Base-by-base conservation (phyloP, 257 asterid species). In the Eucommia ulmoides region DNA sequence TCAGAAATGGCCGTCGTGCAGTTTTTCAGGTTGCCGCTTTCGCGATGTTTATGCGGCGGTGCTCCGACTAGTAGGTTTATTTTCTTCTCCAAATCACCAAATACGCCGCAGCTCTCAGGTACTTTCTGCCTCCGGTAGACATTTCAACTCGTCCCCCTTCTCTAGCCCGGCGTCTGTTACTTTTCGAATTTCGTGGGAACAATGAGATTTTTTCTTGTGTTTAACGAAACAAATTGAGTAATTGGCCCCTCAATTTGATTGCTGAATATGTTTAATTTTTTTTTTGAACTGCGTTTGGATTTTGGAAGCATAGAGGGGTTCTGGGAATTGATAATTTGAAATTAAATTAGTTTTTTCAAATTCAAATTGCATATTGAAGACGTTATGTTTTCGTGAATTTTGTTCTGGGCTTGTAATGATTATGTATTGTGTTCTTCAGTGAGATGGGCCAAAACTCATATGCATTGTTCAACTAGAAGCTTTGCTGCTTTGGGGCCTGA, bases 401-500 rank as follows among this genome's bases (percentile, higher is more conserved):
- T 16, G n/a, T 49, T 0, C 20, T 19, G 24, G 20, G 41, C 3
- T 35, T 12, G 51, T n/a, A n/a, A n/a, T 58, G 51, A 60, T 54
- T 50, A 24, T 42, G 54, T 65, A 16, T 55, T 25, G 6, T 55
- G 33, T 67, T 63, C 8, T 25, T 61, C 76, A 84, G 95, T 59
- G 25, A 70, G 72, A 61, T 70, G 79, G 74, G 55, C 53, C 18
- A 54, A 65, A 57, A 41, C 62, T 53, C 62, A 65, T 35, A 9
- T 54, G 53, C 48, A 41, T 51, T 62, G 25, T 45, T 60, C 70
- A 10, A 56, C 65, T 18, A 76, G 86, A 70, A 52, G 73, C 50
- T 80, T 73, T 68, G 83, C 93, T 61, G 64, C 88, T 50, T 62
- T 73, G 18, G 72, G 73, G 54, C 45, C 84, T 3, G 84, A 54